Percentiles rank a stretch among this genome's conserved stretches.
Evolutionary conservation across 129 eudicot species (phyloP).

Genomic region (Lonicera japonica): DNA sequence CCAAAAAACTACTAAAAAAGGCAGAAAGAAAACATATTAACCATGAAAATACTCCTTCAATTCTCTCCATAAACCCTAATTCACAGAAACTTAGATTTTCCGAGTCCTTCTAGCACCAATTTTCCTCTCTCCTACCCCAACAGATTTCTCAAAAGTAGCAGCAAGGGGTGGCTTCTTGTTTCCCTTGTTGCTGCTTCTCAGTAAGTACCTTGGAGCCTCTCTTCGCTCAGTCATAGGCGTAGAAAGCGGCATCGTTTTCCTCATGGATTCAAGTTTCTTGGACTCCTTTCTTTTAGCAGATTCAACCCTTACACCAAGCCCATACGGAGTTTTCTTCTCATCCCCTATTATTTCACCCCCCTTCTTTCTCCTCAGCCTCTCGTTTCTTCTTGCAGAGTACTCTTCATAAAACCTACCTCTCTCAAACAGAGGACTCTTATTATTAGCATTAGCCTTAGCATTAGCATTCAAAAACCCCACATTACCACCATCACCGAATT

Average conservation of each 20-base stretch:
- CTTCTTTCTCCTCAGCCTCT: slow-evolving; percentile 64
- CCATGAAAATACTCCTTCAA: neutral
- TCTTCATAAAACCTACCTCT: slow-evolving; percentile 82
- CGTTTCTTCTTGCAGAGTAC: slow-evolving; percentile 69
- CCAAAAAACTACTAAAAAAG: too few species aligned
- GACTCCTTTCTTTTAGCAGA: slow-evolving; percentile 51
- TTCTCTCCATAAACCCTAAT: neutral
- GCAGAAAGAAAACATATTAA: too few species aligned
- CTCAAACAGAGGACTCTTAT: slow-evolving; percentile 45
- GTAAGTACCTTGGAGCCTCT: slow-evolving; percentile 49
- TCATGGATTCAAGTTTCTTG: slow-evolving; percentile 41
- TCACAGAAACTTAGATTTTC: slow-evolving; percentile 14
- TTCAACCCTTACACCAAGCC: slow-evolving; percentile 70
- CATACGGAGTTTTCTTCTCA: slow-evolving; percentile 43
- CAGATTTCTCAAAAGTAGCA: slow-evolving; percentile 21
- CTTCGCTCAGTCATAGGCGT: slow-evolving; percentile 50
- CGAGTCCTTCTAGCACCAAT: slow-evolving; percentile 35
- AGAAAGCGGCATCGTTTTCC: slow-evolving; percentile 25
- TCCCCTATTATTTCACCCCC: slow-evolving; percentile 28
- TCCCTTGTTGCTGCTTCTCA: slow-evolving; percentile 64
- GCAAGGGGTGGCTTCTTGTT: slow-evolving; percentile 77
- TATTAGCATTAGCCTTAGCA: slow-evolving; percentile 12
- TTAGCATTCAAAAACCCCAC: neutral
- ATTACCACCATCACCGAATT: slow-evolving; percentile 16
- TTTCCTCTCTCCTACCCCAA: slow-evolving; percentile 33